phyloP scores from a whole-genome alignment of 257 asterid species.

The Fraxinus americana region DNA sequence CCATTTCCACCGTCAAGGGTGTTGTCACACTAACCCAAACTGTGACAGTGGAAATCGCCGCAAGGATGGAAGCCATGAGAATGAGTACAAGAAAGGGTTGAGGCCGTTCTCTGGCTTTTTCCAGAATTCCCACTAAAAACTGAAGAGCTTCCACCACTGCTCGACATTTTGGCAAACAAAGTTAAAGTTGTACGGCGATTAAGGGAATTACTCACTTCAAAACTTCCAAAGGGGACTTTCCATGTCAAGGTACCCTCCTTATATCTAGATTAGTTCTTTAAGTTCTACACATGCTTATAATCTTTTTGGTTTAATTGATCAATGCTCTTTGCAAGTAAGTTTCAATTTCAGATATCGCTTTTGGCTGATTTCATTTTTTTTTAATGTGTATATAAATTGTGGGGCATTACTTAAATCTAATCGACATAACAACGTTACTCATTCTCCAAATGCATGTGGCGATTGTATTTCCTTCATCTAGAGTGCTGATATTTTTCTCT shows the following conservation, averaged over 20 bases:
- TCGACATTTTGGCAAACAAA: slow-evolving; percentile 92
- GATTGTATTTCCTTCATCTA: background rate
- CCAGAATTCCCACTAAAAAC: slow-evolving; percentile 85
- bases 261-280: background rate
- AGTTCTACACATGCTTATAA: slow-evolving; percentile 14
- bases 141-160: slow-evolving; percentile 89
- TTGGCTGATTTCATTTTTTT: background rate
- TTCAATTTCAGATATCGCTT: background rate
- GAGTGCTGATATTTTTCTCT: background rate
- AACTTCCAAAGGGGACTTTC: slow-evolving; percentile 87
- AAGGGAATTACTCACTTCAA: slow-evolving; percentile 85
- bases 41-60: slow-evolving; percentile 57
- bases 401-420: too few species aligned
- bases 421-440: background rate
- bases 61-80: slow-evolving; percentile 68
- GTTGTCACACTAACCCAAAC: too few species aligned
- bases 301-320: slow-evolving; percentile 4
- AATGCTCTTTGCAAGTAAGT: background rate
- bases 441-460: background rate
- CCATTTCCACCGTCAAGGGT: too few species aligned
- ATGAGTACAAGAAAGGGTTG: slow-evolving; percentile 91
- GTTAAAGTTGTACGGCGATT: slow-evolving; percentile 88
- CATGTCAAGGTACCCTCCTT: slow-evolving; percentile 79
- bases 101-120: slow-evolving; percentile 97
- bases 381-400: too few species aligned